These are phyloP conservation scores for Phytophthora nicotianae DNA, from an alignment of 352 stramenopile species.

Conservation along the genomic window DNA sequence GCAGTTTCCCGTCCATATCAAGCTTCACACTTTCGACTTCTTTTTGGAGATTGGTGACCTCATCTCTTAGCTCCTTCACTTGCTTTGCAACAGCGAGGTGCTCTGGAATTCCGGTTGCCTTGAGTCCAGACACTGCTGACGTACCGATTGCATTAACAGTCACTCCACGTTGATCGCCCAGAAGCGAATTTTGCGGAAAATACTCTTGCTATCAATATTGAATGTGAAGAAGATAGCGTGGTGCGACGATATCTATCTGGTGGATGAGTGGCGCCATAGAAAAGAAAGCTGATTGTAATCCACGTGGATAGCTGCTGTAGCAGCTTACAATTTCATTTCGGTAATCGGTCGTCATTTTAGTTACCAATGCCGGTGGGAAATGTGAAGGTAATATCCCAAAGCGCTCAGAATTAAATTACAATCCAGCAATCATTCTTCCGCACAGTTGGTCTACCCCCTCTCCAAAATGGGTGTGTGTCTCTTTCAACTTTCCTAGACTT, in stretches of 20 bases:
- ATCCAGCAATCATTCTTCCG: constrained; percentile 11
- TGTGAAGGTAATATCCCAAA: constrained; percentile 10
- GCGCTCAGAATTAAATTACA: constrained; percentile 7
- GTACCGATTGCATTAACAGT: not conserved
- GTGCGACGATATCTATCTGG: not conserved
- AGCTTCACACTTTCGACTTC: not conserved
- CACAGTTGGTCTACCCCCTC: constrained; percentile 12
- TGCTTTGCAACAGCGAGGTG: constrained; percentile 6
- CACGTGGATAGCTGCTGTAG: constrained; percentile 8
- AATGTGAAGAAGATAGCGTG: no score
- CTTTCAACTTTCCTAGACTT: constrained; percentile 11
- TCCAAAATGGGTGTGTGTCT: constrained; percentile 10
- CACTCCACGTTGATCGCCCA: not conserved
- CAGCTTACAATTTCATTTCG: constrained; percentile 7
- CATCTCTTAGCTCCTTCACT: not conserved
- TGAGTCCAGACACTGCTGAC: constrained; percentile 3
- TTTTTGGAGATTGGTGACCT: not conserved
- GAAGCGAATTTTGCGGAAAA: constrained; percentile 6
- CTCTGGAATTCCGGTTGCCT: constrained; percentile 14
- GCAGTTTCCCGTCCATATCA: not conserved
- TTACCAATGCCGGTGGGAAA: not conserved
- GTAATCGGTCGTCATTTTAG: not conserved
- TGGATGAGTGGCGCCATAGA: constrained; percentile 8
- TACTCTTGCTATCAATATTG: not conserved
- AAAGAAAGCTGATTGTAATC: constrained; percentile 11